A percentile compares a stretch with the other conserved stretches of the same genome.
Evolutionary conservation across 139 green algal genomes (phyloP).

Genomic region (Ettlia oleoabundans): DNA sequence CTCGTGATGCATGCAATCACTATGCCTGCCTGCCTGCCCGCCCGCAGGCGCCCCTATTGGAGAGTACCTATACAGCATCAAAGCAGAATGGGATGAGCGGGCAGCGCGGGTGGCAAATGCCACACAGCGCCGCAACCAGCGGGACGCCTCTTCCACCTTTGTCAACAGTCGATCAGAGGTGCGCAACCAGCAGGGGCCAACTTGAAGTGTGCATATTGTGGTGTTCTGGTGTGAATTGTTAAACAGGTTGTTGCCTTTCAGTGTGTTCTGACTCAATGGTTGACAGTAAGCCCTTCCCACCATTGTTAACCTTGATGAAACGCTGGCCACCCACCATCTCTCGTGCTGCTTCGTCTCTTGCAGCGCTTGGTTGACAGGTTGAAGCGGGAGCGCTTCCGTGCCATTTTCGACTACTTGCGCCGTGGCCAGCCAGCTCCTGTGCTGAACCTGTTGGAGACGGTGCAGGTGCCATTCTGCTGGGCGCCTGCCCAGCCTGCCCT

Average conservation of each 20-base stretch:
- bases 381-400: conserved; percentile 73
- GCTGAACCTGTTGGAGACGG: conserved; percentile 52
- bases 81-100: conserved; percentile 50
- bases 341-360: background rate
- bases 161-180: conserved; percentile 36
- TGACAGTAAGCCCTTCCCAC: no score
- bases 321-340: background rate
- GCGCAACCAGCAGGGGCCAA: background rate
- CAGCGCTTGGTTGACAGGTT: conserved; percentile 70
- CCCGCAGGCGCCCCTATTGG: conserved; percentile 53
- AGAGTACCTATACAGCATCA: conserved; percentile 75
- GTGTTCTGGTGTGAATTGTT: no score
- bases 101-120: conserved; percentile 37
- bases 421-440: background rate
- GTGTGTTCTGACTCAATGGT: no score
- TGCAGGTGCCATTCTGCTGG: conserved; percentile 25
- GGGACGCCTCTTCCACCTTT: conserved; percentile 38
- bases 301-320: no score
- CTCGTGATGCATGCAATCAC: background rate
- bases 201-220: no score
- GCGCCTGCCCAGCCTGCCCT: background rate
- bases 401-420: conserved; percentile 84
- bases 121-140: conserved; percentile 26
- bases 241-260: no score
- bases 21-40: background rate